Conservation (phyloP, 202 grass and related monocot genomes). For the Hordeum pubiflorum region DNA sequence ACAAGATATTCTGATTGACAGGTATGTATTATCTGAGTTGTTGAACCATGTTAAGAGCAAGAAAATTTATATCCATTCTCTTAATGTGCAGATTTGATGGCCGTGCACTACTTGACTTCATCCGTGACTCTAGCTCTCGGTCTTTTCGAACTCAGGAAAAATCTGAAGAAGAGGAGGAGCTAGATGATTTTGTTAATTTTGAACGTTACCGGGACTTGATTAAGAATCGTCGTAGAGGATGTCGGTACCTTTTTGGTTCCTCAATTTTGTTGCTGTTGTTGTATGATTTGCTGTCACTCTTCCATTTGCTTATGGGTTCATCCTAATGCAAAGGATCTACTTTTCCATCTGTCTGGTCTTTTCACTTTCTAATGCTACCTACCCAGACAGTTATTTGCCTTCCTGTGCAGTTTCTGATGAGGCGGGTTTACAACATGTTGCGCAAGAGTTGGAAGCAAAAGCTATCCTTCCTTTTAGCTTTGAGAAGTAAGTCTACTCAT, state of each 20-base stretch:
- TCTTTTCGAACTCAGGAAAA: constrained; percentile 63
- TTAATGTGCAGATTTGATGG: constrained; percentile 82
- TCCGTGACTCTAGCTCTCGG: constrained; percentile 59
- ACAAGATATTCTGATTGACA: constrained; percentile 94
- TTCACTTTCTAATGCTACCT: neutral
- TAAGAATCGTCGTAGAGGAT: constrained; percentile 99
- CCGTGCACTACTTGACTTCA: constrained; percentile 91
- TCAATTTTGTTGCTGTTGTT: constrained; percentile 26
- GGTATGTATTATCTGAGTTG: constrained; percentile 32
- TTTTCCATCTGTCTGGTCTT: neutral
- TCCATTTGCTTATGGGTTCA: neutral
- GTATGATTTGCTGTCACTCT: constrained; percentile 27
- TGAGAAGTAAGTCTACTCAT: constrained; percentile 52
- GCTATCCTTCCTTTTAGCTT: constrained; percentile 55
- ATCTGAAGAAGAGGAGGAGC: constrained; percentile 85
- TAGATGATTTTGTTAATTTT: constrained; percentile 99
- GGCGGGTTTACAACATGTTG: constrained; percentile 73
- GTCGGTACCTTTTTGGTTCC: constrained; percentile 95
- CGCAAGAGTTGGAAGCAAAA: constrained; percentile 85
- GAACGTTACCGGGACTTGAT: constrained; percentile 99
- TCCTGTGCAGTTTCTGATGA: constrained; percentile 70
- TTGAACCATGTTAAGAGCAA: constrained; percentile 19
- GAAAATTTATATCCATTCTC: constrained; percentile 12
- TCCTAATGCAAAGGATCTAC: neutral
- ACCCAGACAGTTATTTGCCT: neutral